Evolutionary conservation across 1,139 yeast genomes (phyloP).

Genomic region (Yarrowia galli): DNA sequence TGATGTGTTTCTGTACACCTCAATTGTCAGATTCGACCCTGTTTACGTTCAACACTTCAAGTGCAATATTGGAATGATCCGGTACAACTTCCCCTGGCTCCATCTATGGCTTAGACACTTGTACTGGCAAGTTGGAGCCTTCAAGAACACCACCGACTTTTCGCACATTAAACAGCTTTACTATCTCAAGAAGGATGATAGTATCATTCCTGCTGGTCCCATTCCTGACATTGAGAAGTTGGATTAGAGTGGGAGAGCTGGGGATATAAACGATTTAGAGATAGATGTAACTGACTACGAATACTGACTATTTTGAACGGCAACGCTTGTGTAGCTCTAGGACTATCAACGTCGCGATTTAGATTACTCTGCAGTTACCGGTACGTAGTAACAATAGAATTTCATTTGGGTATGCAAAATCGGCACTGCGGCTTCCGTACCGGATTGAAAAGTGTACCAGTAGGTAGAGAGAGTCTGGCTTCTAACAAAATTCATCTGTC

Average conservation of each 20-base stretch:
- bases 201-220: slow-evolving; percentile 13
- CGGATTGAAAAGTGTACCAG: too few relatives aligned
- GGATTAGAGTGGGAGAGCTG: background rate
- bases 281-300: too few relatives aligned
- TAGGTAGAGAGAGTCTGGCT: too few relatives aligned
- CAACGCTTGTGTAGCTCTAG: too few relatives aligned
- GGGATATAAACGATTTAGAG: too few relatives aligned
- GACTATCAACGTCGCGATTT: too few relatives aligned
- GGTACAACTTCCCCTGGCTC: slow-evolving; percentile 78
- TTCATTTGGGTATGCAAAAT: too few relatives aligned
- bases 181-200: background rate
- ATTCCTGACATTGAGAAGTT: slow-evolving; percentile 3
- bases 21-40: slow-evolving; percentile 87
- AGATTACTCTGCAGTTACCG: too few relatives aligned
- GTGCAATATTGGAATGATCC: slow-evolving; percentile 83
- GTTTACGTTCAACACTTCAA: slow-evolving; percentile 95
- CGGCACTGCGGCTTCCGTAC: too few relatives aligned
- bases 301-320: too few relatives aligned
- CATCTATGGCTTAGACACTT: slow-evolving; percentile 71
- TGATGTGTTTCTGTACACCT: slow-evolving; percentile 81
- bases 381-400: too few relatives aligned
- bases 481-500: too few relatives aligned
- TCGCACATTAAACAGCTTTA: slow-evolving; percentile 7
- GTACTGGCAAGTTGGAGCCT: background rate
- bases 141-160: background rate